A percentile compares a stretch with the other conserved stretches of the same genome.
These are phyloP conservation scores for Cenchrus purpureus DNA, from an alignment of 176 grass and related monocot species.

Conservation along the genomic window DNA sequence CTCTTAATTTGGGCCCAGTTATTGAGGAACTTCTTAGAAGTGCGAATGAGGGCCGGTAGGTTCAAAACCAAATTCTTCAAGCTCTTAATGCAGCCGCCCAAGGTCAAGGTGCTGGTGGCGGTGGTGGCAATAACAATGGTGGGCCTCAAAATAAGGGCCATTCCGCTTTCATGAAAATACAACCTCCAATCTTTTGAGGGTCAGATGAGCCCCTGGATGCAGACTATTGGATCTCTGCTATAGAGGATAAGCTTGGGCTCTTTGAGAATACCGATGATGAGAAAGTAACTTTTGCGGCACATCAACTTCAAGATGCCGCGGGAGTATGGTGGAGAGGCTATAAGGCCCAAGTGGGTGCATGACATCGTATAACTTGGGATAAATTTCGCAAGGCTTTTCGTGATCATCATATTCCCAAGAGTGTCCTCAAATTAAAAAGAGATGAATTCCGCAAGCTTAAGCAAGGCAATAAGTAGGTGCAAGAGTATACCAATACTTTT, in stretches of 20 bases:
- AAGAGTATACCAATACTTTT: background rate
- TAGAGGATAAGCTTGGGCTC: background rate
- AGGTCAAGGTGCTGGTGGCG: background rate
- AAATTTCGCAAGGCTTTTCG: background rate
- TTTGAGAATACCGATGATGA: background rate
- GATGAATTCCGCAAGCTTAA: background rate
- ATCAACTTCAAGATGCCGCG: background rate
- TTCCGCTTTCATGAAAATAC: background rate
- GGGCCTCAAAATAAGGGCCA: too few relatives aligned
- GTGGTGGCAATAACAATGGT: background rate
- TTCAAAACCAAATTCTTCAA: background rate
- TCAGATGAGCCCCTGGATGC: background rate
- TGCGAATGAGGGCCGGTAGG: rapidly evolving
- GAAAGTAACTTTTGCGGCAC: background rate
- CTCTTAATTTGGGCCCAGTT: background rate
- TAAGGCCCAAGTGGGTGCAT: background rate
- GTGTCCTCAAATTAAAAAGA: background rate
- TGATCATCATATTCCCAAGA: background rate
- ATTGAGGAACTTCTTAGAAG: background rate
- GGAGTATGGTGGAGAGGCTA: background rate
- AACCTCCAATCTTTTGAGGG: background rate
- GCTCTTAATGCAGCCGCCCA: background rate
- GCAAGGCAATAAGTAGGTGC: background rate
- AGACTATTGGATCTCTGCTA: background rate
- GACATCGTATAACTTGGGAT: background rate